Conservation (phyloP, 2,329 filamentous ascomycete species). For the Rutstroemia sp. region DNA sequence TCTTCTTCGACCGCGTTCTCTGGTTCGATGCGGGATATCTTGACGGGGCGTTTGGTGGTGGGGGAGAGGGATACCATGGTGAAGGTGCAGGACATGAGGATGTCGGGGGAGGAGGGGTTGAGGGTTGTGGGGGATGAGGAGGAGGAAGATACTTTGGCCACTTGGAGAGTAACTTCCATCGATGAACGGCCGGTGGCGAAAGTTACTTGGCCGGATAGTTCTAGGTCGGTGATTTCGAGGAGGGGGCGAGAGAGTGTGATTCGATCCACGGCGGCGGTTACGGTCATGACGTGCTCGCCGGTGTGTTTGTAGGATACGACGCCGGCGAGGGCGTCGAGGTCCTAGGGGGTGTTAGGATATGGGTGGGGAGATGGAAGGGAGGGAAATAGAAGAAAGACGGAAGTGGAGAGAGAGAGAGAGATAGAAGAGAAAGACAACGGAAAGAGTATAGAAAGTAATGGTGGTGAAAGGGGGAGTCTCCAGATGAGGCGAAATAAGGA, state of each 20-base stretch:
- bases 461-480: too few species aligned
- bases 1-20: conserved; percentile 55
- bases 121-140: conserved; percentile 38
- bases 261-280: conserved; percentile 34
- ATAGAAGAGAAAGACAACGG: too few species aligned
- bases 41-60: conserved; percentile 55
- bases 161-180: conserved; percentile 64
- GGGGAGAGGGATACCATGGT: conserved; percentile 68
- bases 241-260: conserved; percentile 51
- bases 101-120: conserved; percentile 37
- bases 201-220: conserved; percentile 46
- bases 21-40: conserved; percentile 50
- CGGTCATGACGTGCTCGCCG: conserved; percentile 45
- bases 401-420: too few species aligned
- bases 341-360: conserved; percentile 23
- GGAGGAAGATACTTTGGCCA: conserved; percentile 44
- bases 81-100: conserved; percentile 64
- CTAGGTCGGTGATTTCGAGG: conserved; percentile 61
- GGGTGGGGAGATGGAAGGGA: too few species aligned
- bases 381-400: too few species aligned
- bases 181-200: conserved; percentile 61
- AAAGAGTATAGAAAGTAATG: too few species aligned
- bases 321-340: conserved; percentile 63
- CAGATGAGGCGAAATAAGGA: too few species aligned
- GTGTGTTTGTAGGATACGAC: conserved; percentile 65